Percentiles rank a stretch among this genome's conserved stretches.
These are phyloP conservation scores for Hymenoscyphus linearis DNA, from an alignment of 2,329 filamentous ascomycete genomes.

Conservation along the genomic window DNA sequence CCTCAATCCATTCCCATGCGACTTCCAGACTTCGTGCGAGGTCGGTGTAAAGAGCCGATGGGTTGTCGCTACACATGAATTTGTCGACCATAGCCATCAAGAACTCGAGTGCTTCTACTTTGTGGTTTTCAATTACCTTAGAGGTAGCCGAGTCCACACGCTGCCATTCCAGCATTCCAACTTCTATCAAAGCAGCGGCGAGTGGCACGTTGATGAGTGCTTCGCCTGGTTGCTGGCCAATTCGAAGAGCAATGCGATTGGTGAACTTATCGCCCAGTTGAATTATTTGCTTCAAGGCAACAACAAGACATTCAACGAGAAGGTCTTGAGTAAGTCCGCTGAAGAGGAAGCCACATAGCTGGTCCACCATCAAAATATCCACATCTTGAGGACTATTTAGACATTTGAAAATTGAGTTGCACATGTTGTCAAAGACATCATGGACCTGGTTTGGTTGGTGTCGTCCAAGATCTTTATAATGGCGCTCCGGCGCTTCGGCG, in stretches of 20 bases:
- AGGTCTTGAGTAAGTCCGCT: conserved; percentile 45
- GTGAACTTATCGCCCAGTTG: conserved; percentile 51
- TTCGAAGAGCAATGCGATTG: conserved; percentile 49
- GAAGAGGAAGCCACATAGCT: conserved; percentile 54
- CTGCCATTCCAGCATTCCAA: conserved; percentile 57
- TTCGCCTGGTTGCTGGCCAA: conserved; percentile 51
- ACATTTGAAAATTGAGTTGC: conserved; percentile 57
- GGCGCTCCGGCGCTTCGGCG: conserved; percentile 50
- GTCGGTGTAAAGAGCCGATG: conserved; percentile 75
- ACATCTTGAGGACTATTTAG: conserved; percentile 58
- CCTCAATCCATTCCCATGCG: conserved; percentile 73
- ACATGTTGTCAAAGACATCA: conserved; percentile 58
- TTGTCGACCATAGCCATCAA: conserved; percentile 76
- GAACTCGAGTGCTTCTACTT: conserved; percentile 69
- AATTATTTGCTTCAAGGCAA: conserved; percentile 55
- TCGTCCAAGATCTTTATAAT: conserved; percentile 54
- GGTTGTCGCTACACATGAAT: conserved; percentile 70
- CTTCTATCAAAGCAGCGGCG: conserved; percentile 51
- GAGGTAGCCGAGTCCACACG: conserved; percentile 68
- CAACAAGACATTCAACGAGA: conserved; percentile 56
- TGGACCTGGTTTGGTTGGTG: conserved; percentile 48
- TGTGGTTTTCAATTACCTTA: conserved; percentile 65
- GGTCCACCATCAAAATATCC: conserved; percentile 53
- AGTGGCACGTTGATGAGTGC: conserved; percentile 53
- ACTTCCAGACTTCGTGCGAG: conserved; percentile 78